Evolutionary conservation across 179 eudicot species (phyloP), one percentile per base, ranked within the genome.

Genomic region (Carnegiea gigantea): DNA sequence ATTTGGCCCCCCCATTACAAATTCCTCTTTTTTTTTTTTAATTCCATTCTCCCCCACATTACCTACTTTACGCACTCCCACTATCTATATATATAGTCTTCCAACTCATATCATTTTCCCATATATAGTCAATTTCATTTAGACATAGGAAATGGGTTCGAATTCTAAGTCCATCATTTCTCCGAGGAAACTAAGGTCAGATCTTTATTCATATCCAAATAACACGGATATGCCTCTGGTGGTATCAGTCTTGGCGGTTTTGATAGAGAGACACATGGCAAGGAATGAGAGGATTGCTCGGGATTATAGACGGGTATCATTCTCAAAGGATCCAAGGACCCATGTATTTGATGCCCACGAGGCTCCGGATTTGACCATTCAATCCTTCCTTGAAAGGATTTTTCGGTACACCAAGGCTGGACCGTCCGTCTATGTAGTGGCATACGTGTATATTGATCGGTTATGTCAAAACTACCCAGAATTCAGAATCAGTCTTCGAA

Each of bases 401-500:
- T 95, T 95, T 76, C 87, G 91, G 73, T 95, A 95, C 84, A 95
- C 97, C 0, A 88, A 84, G 64, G 93, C 91, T 28, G 99, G 94
- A 36, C 97, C 99, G 4, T 87, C 98, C 1, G 97, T 95, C 20
- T 95, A 88, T 33, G 95, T 95, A 1, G 97, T 95, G 6, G 98
- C 99, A 2, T 95, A 95, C 77, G 98, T 92, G 15, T 95, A 95
- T 72, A 95, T 95, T 57, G 99, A 95, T 77, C 76, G 99, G 28
- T 85, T 95, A 28, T 93, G 91, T 48, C 93, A 91, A 82, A 81
- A 83, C 9, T 88, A 89, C 67, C 97, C 93, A 0, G 89, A 89
- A 72, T 95, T 95, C 75, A 83, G 88, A 54, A 89, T 95, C 78
- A 89, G 82, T 44, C 88, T 88, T 7, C 75, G 92, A n/a, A 95